Conservation (phyloP, 257 asterid species). For the Nicotiana sylvestris region DNA sequence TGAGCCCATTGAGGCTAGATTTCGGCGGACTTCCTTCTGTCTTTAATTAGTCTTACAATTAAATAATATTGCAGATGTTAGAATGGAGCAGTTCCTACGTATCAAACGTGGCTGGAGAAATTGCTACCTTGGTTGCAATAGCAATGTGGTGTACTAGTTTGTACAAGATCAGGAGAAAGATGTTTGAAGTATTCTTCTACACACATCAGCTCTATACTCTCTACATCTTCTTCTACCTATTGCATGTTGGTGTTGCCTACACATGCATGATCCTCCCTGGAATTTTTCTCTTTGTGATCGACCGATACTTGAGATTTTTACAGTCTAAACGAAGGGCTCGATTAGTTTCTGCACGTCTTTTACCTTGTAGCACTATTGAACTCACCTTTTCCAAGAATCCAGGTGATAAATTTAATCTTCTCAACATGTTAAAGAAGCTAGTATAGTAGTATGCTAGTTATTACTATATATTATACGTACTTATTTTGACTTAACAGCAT, state of each 20-base stretch:
- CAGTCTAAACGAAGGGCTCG: constrained; percentile 44
- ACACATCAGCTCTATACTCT: constrained; percentile 47
- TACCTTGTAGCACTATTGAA: constrained; percentile 51
- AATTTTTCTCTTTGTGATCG: constrained; percentile 55
- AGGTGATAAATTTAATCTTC: constrained; percentile 25
- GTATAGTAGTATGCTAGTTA: background rate
- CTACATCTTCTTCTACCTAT: constrained; percentile 48
- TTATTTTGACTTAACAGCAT: constrained; percentile 9
- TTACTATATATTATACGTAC: no score
- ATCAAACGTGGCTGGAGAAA: constrained; percentile 59
- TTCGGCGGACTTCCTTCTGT: no score
- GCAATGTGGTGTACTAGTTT: constrained; percentile 55
- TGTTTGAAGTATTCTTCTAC: constrained; percentile 56
- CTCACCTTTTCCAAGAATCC: constrained; percentile 60
- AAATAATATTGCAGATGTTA: constrained; percentile 37
- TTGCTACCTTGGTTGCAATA: constrained; percentile 39
- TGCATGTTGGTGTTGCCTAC: constrained; percentile 66
- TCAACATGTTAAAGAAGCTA: background rate
- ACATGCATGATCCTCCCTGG: constrained; percentile 69
- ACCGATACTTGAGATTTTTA: constrained; percentile 51
- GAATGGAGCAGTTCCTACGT: constrained; percentile 55
- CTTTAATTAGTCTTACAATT: no score
- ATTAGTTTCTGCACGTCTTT: constrained; percentile 37
- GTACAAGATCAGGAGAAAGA: constrained; percentile 46
- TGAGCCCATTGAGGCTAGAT: no score